Evolutionary conservation across 495 filamentous ascomycete species (phyloP).

Genomic region (Astrothelium macrocarpum): DNA sequence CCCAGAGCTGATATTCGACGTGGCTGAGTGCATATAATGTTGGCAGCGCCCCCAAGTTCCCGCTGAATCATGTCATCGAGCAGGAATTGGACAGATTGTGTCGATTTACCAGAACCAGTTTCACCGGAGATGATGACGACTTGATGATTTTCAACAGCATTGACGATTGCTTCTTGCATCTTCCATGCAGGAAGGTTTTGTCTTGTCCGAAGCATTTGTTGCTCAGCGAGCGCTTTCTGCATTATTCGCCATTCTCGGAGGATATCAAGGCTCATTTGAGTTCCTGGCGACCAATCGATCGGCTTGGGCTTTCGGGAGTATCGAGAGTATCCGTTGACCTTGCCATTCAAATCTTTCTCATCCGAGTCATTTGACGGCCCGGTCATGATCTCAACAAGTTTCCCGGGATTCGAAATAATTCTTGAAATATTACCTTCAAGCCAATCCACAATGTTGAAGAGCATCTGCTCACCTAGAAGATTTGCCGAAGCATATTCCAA

Average conservation of each 20-base stretch:
- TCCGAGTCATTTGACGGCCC: conserved; percentile 45
- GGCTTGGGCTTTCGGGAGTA: conserved; percentile 19
- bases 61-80: conserved; percentile 80
- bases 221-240: conserved; percentile 48
- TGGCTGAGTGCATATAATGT: conserved; percentile 93
- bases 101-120: conserved; percentile 94
- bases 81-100: conserved; percentile 92
- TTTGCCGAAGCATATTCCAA: conserved; percentile 56
- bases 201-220: conserved; percentile 59
- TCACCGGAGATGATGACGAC: conserved; percentile 95
- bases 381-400: conserved; percentile 68
- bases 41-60: conserved; percentile 64
- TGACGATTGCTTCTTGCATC: conserved; percentile 62
- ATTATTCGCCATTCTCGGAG: conserved; percentile 45
- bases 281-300: conserved; percentile 32
- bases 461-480: conserved; percentile 72
- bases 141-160: conserved; percentile 61
- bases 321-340: conserved; percentile 7
- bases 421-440: conserved; percentile 63
- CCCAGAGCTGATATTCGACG: conserved; percentile 89
- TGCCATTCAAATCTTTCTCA: conserved; percentile 2
- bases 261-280: conserved; percentile 35
- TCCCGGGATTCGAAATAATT: conserved; percentile 75
- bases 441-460: conserved; percentile 86
- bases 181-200: conserved; percentile 80